These are phyloP conservation scores for Annulohypoxylon truncatum DNA, from an alignment of 2,329 filamentous ascomycete species.

Conservation along the genomic window DNA sequence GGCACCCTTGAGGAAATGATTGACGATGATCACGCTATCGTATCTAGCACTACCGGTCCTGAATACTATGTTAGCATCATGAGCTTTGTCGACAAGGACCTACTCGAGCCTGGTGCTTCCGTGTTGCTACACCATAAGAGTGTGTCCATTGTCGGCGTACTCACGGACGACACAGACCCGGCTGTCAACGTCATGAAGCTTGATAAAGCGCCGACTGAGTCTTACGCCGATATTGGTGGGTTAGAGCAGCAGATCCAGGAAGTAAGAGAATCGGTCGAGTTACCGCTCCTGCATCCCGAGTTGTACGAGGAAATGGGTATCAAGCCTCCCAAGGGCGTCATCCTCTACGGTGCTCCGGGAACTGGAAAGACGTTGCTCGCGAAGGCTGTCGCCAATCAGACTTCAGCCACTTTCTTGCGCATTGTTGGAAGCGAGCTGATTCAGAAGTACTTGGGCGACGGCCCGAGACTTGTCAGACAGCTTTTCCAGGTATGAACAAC, in stretches of 20 bases:
- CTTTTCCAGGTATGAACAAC: conserved; percentile 80
- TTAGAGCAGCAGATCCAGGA: conserved; percentile 96
- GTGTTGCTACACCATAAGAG: conserved; percentile 97
- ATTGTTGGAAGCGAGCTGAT: conserved; percentile 98
- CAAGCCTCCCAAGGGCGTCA: conserved; percentile 99
- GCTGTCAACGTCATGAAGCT: conserved; percentile 99
- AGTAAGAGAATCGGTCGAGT: conserved; percentile 94
- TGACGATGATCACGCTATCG: conserved; percentile 98
- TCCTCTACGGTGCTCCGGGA: conserved; percentile 95
- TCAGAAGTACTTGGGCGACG: conserved; percentile 98
- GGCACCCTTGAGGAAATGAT: conserved; percentile 98
- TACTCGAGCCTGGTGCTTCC: conserved; percentile 94
- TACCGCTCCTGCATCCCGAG: conserved; percentile 94
- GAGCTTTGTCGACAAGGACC: conserved; percentile 99
- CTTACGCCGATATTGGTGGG: conserved; percentile 98
- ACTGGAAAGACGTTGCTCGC: conserved; percentile 96
- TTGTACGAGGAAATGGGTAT: conserved; percentile 99
- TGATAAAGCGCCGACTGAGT: conserved; percentile 97
- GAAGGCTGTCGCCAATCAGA: conserved; percentile 98
- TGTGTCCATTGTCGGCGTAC: conserved; percentile 95
- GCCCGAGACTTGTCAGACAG: conserved; percentile 92
- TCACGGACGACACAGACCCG: conserved; percentile 96
- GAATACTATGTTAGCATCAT: conserved; percentile 99
- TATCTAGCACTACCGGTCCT: conserved; percentile 95
- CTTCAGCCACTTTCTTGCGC: conserved; percentile 96